These are phyloP conservation scores for Suillus alpinus DNA, from an alignment of 768 basidiomycete genomes.

Conservation along the genomic window DNA sequence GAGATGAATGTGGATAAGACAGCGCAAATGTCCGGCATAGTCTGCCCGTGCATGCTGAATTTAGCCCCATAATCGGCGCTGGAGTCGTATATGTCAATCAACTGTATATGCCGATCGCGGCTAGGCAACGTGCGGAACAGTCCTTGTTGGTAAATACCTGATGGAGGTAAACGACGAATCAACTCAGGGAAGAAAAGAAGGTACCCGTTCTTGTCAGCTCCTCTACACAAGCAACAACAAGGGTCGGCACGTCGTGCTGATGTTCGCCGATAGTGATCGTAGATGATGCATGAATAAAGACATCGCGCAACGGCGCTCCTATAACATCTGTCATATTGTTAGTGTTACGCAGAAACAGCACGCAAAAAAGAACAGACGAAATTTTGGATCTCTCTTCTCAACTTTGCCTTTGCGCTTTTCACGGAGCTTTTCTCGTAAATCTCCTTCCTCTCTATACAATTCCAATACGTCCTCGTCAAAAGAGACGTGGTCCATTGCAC, in stretches of 20 bases:
- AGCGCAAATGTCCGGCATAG: slow-evolving; percentile 43
- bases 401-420: slow-evolving; percentile 16
- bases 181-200: slow-evolving; percentile 1
- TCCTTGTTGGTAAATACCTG: slow-evolving; percentile 42
- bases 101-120: slow-evolving; percentile 36
- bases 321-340: slow-evolving; percentile 30
- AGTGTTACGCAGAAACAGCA: neutral
- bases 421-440: slow-evolving; percentile 23
- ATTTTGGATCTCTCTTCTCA: slow-evolving; percentile 21
- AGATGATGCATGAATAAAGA: slow-evolving; percentile 30
- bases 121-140: slow-evolving; percentile 43
- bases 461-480: slow-evolving; percentile 20
- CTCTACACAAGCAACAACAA: slow-evolving; percentile 42
- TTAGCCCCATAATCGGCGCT: slow-evolving; percentile 21
- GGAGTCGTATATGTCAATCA: slow-evolving; percentile 38
- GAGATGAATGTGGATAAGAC: slow-evolving; percentile 47
- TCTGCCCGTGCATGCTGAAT: slow-evolving; percentile 31
- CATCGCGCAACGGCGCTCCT: slow-evolving; percentile 34
- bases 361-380: slow-evolving; percentile 19
- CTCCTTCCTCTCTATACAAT: slow-evolving; percentile 16
- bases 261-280: slow-evolving; percentile 34
- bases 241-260: slow-evolving; percentile 36
- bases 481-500: slow-evolving; percentile 26
- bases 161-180: neutral
- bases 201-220: slow-evolving; percentile 45